These are phyloP conservation scores for Pholiota conissans DNA, from an alignment of 768 basidiomycete species.

Conservation along the genomic window DNA sequence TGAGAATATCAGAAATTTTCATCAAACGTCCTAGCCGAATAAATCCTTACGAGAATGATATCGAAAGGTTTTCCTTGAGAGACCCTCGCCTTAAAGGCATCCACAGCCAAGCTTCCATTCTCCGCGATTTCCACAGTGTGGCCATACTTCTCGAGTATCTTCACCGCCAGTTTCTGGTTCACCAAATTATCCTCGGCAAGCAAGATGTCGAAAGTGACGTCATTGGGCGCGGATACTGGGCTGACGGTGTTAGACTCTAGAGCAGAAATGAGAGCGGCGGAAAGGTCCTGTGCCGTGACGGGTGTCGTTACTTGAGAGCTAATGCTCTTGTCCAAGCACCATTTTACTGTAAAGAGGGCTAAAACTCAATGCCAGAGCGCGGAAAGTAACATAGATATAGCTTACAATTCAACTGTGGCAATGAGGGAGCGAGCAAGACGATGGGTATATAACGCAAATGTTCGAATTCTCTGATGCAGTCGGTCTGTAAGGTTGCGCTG, in stretches of 20 bases:
- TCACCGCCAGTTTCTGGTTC: slow-evolving; percentile 94
- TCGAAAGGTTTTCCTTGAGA: slow-evolving; percentile 77
- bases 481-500: slow-evolving; percentile 56
- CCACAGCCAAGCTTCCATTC: slow-evolving; percentile 92
- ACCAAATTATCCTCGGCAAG: slow-evolving; percentile 97
- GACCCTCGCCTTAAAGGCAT: slow-evolving; percentile 83
- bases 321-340: slow-evolving; percentile 96
- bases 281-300: slow-evolving; percentile 82
- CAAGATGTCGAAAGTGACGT: slow-evolving; percentile 87
- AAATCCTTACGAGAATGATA: slow-evolving; percentile 77
- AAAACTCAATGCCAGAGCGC: slow-evolving; percentile 1
- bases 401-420: slow-evolving; percentile 76
- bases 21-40: not conserved
- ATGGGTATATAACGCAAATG: slow-evolving; percentile 96
- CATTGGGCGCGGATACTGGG: slow-evolving; percentile 82
- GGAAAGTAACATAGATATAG: slow-evolving; percentile 10
- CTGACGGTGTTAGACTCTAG: slow-evolving; percentile 94
- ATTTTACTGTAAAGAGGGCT: slow-evolving; percentile 65
- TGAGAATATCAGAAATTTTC: slow-evolving; percentile 6
- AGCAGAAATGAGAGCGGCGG: slow-evolving; percentile 89
- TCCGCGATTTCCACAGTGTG: slow-evolving; percentile 96
- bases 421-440: slow-evolving; percentile 81
- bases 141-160: slow-evolving; percentile 94
- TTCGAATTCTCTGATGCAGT: slow-evolving; percentile 87
- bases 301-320: slow-evolving; percentile 94